Conservation (phyloP, 345 rosid genomes). For the Orychophragmus violaceus region DNA sequence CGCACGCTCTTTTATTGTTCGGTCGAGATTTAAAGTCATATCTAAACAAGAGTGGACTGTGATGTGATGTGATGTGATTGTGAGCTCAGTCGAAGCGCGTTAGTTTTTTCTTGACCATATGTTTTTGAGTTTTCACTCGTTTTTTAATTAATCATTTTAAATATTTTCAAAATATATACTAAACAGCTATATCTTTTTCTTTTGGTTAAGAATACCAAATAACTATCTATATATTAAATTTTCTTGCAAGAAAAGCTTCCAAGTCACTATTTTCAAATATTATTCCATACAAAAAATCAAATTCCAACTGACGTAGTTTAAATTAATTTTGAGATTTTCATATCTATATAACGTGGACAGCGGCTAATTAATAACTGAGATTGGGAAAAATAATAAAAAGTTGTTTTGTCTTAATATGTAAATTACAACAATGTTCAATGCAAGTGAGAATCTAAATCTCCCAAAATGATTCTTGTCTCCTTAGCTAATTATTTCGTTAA, state of each 20-base stretch:
- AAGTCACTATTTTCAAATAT: neutral
- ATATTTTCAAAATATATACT: neutral
- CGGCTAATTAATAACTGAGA: neutral
- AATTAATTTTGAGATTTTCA: neutral
- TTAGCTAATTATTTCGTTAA: conserved; percentile 9
- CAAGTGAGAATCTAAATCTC: conserved; percentile 16
- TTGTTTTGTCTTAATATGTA: neutral
- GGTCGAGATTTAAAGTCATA: neutral
- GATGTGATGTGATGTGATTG: too few species aligned
- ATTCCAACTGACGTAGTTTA: neutral
- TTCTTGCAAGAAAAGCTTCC: neutral
- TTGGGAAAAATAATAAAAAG: neutral
- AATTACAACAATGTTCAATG: neutral
- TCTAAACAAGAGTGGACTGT: conserved; percentile 1
- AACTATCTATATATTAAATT: neutral
- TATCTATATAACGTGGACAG: conserved; percentile 5
- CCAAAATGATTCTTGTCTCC: conserved; percentile 23
- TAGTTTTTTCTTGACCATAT: neutral
- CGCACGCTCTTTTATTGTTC: neutral
- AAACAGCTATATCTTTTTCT: neutral
- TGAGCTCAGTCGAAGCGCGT: conserved; percentile 7
- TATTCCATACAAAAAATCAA: neutral
- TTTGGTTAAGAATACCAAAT: neutral
- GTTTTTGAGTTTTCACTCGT: neutral
- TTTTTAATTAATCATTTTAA: neutral